Base-by-base conservation (phyloP, 2,329 filamentous ascomycete species). In the Cladosporium phlei region DNA sequence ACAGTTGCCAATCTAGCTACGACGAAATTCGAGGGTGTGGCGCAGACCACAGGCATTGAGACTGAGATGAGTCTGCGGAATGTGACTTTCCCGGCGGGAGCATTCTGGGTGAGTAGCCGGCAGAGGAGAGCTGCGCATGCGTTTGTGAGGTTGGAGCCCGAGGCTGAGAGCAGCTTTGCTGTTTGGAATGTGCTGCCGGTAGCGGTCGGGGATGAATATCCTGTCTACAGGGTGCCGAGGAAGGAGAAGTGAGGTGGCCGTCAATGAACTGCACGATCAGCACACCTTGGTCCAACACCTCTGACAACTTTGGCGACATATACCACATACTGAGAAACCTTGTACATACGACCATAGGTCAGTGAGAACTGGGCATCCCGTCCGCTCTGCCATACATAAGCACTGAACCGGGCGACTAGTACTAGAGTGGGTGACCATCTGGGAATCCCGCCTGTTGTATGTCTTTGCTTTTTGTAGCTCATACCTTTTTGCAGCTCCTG, bases 111-210 rank as follows among this genome's bases (percentile, higher is more conserved):
- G 9, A 59, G 55, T 24, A 62, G 56, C 21, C 53, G 55, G 44
- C 65, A 68, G 55, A 66, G 65, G 51, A 67, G 66, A 27, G 61
- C 63, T 1, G 65, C 57, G 1, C 27, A 67, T n/a, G 64, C 64
- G 2, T 66, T 67, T 52, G 60, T 64, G 16, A 56, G 62, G 19
- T 50, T 67, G 6, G 64, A 68, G 44, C 65, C 65, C 3, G 65
- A 68, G 17, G 39, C 39, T n/a, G 20, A 43, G 21, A 43, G 39
- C 14, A 24, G 19, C n/a, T 43, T 34, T 14, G 39, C 39, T 2
- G 14, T 16, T n/a, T 43, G 39, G 39, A 43, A 43, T 17, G 29
- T 43, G 20, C 4, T 43, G 19, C 62, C 63, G 7, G 30, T 68
- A 50, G 63, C 61, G 30, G 57, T 59, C 7, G 65, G 63, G 2